Evolutionary conservation across 805 yeast genomes (phyloP).

Genomic region (Metschnikowia cerradonensis): DNA sequence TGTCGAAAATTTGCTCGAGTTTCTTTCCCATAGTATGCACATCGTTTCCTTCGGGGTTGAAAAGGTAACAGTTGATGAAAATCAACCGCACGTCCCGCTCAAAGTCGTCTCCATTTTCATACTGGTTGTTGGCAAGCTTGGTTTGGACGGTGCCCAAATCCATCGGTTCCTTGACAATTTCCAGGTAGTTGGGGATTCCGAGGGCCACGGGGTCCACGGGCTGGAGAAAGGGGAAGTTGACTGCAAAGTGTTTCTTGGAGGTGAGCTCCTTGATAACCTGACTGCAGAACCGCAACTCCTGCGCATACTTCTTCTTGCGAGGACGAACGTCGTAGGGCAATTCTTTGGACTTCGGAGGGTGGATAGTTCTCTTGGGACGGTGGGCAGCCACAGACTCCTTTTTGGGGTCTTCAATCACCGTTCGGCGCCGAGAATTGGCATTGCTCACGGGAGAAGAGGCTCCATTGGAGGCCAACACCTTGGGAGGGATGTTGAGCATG

Average conservation of each 20-base stretch:
- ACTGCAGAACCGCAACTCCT: constrained; percentile 83
- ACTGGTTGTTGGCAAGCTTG: constrained; percentile 80
- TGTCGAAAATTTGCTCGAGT: constrained; percentile 79
- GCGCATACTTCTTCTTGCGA: constrained; percentile 83
- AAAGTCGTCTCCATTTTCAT: constrained; percentile 84
- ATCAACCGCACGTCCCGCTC: constrained; percentile 78
- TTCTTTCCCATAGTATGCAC: constrained; percentile 95
- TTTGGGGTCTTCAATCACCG: constrained; percentile 36
- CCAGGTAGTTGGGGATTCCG: constrained; percentile 85
- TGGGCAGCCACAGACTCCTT: constrained; percentile 74
- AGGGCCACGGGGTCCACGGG: constrained; percentile 96
- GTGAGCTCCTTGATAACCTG: constrained; percentile 76
- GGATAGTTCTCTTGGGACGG: constrained; percentile 92
- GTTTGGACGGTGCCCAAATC: constrained; percentile 82
- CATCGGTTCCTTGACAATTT: constrained; percentile 89
- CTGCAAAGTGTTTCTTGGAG: constrained; percentile 77
- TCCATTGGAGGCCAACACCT: constrained; percentile 25
- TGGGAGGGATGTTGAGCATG: constrained; percentile 84
- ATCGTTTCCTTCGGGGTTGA: constrained; percentile 96
- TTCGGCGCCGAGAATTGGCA: constrained; percentile 19
- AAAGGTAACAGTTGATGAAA: constrained; percentile 82
- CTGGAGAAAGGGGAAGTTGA: constrained; percentile 83
- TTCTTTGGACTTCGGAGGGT: constrained; percentile 94
- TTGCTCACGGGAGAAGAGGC: constrained; percentile 11
- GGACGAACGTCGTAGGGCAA: constrained; percentile 89